These are phyloP conservation scores for Taphrina confusa DNA, from an alignment of 1,139 yeast genomes.

Conservation along the genomic window DNA sequence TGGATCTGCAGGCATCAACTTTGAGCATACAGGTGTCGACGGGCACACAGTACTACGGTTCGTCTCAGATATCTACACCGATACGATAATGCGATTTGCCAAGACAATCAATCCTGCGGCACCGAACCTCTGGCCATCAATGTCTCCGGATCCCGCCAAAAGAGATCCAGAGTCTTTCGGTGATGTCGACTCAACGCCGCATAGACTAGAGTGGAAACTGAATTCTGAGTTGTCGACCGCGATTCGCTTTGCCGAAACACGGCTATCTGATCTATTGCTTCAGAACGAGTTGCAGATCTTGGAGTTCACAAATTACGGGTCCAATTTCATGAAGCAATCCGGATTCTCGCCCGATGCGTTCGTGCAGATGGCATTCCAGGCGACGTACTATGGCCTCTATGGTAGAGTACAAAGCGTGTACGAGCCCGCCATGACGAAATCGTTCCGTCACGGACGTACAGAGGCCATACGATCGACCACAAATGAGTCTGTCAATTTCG, in stretches of 20 bases:
- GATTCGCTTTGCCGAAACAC: constrained; percentile 85
- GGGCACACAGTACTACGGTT: constrained; percentile 89
- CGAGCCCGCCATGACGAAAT: constrained; percentile 95
- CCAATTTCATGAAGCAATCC: constrained; percentile 75
- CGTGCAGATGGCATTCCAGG: constrained; percentile 91
- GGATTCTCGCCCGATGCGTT: constrained; percentile 93
- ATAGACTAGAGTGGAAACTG: constrained; percentile 85
- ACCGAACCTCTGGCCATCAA: constrained; percentile 70
- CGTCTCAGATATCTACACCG: constrained; percentile 88
- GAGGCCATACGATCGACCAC: constrained; percentile 88
- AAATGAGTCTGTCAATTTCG: constrained; percentile 75
- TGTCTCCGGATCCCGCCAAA: constrained; percentile 53
- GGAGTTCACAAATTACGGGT: constrained; percentile 75
- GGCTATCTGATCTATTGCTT: constrained; percentile 80
- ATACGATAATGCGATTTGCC: constrained; percentile 83
- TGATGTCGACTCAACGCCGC: constrained; percentile 59
- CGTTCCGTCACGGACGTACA: constrained; percentile 83
- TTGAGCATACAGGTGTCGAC: constrained; percentile 94
- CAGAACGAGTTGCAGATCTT: constrained; percentile 85
- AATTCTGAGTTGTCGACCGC: constrained; percentile 76
- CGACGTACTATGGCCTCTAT: constrained; percentile 85
- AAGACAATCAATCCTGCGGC: constrained; percentile 76
- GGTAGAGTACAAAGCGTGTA: constrained; percentile 92
- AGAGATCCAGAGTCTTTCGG: constrained; percentile 52
- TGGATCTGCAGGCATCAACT: constrained; percentile 90